phyloP scores from a whole-genome alignment of 176 grass and related monocot species.

The Bromus sterilis region DNA sequence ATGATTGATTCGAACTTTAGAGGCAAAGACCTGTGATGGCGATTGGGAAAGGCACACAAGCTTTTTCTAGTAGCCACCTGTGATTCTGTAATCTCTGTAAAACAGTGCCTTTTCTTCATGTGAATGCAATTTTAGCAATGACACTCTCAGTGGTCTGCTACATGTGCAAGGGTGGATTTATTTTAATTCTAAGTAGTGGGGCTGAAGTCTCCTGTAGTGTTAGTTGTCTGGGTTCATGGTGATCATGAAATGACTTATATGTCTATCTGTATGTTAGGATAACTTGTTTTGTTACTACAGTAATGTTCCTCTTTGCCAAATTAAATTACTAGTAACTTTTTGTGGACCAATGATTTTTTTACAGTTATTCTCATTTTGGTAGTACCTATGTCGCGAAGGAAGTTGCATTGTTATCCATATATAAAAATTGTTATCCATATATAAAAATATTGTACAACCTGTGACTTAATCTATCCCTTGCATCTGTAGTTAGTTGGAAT shows the following conservation, averaged over 20 bases:
- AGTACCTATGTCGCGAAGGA: background rate
- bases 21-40: background rate
- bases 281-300: no score
- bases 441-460: background rate
- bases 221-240: no score
- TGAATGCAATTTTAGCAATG: background rate
- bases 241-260: no score
- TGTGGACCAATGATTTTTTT: no score
- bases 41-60: background rate
- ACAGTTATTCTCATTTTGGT: no score
- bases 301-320: no score
- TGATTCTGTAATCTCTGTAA: background rate
- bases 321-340: no score
- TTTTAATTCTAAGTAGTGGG: background rate
- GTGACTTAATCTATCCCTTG: background rate
- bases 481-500: background rate
- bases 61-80: background rate
- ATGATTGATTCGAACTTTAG: background rate
- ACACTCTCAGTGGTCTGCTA: background rate
- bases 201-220: background rate
- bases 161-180: background rate
- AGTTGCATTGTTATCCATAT: background rate
- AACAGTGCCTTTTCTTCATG: background rate
- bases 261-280: no score
- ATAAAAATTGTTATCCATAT: background rate